Base-by-base conservation (phyloP, 1,139 yeast species). In the Blastobotrys niveus region DNA sequence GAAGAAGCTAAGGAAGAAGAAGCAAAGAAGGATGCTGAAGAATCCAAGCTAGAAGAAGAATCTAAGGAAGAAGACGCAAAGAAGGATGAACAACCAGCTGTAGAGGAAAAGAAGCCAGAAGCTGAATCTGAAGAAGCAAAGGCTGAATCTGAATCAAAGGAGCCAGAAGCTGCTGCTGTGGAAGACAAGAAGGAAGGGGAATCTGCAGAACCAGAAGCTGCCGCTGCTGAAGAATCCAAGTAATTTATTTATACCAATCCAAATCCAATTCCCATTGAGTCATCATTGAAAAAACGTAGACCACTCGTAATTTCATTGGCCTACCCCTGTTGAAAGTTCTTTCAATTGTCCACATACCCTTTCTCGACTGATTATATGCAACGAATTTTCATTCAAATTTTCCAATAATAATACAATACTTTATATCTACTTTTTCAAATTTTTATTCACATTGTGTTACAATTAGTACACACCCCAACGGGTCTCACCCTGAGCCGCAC, bases 21-120 rank as follows among this genome's bases (percentile, higher is more conserved):
- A 8, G 24, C 10, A 14, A 33, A 33, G 24, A 19, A 33, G 33
- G 21, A 35, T 17, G 43, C 43, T n/a, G 38, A 40, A 19, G 43
- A 33, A 17, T 20, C 24, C 9, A 17, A 34, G 12, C 27, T 25
- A 15, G 38, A 18, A 15, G 31, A 21, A 24, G 5, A 20, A 15
- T 9, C 22, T 20, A 19, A 34, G 22, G 44, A 30, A n/a, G 6
- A 19, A 18, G 22, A 41, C 25, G 31, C 9, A 15, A 36, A 27
- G 29, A 12, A 20, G 20, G 21, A 20, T 2, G 38, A 15, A 20
- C 20, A 21, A 18, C 36, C 36, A 3, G 31, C 39, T 3, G 22
- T 20, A n/a, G 32, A 25, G 20, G 14, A 29, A 22, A 32, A 25
- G 15, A 36, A 40, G 2, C 14, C 29, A n/a, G 42, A 22, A 18